phyloP scores from a whole-genome alignment of 2,329 filamentous ascomycete genomes.

The Cladosporium austrohemisphaericum region DNA sequence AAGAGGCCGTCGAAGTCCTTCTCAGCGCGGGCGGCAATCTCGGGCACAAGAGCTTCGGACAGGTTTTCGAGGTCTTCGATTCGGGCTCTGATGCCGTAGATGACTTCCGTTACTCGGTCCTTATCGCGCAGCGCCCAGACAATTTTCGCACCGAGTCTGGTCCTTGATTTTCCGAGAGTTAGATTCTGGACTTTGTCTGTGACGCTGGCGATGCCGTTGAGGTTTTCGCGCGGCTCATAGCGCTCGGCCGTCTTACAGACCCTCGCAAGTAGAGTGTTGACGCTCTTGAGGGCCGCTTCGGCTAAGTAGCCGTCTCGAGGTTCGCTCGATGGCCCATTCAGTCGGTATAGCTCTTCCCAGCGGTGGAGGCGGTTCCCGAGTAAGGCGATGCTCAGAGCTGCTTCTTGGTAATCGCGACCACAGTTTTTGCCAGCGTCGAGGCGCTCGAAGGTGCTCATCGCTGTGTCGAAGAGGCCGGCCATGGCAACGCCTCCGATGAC shows the following conservation, averaged over 20 bases:
- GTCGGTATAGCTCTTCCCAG: slow-evolving; percentile 14
- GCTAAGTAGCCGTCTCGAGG: not conserved
- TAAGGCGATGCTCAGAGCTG: slow-evolving; percentile 26
- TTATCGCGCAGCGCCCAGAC: slow-evolving; percentile 19
- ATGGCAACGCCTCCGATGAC: slow-evolving; percentile 33
- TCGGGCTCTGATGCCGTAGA: not conserved
- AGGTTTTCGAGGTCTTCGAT: not conserved
- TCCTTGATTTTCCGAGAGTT: not conserved
- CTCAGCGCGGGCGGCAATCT: not conserved
- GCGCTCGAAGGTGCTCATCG: slow-evolving; percentile 41
- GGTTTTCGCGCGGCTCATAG: not conserved
- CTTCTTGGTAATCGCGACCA: slow-evolving; percentile 33
- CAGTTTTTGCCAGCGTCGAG: slow-evolving; percentile 38
- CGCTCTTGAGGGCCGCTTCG: slow-evolving; percentile 10
- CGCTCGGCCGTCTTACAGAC: not conserved
- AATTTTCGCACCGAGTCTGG: not conserved
- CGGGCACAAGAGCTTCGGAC: not conserved
- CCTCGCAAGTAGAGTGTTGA: slow-evolving; percentile 8
- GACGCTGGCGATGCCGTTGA: not conserved
- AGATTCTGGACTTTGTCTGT: not conserved
- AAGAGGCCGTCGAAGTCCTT: not conserved
- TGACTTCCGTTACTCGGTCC: slow-evolving; percentile 4
- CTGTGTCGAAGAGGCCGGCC: slow-evolving; percentile 37
- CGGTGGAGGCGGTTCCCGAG: slow-evolving; percentile 17
- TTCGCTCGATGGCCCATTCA: not conserved